Percentiles rank a stretch among this genome's conserved stretches.
Conservation (phyloP, 257 asterid species). For the Solanum medicagineum region DNA sequence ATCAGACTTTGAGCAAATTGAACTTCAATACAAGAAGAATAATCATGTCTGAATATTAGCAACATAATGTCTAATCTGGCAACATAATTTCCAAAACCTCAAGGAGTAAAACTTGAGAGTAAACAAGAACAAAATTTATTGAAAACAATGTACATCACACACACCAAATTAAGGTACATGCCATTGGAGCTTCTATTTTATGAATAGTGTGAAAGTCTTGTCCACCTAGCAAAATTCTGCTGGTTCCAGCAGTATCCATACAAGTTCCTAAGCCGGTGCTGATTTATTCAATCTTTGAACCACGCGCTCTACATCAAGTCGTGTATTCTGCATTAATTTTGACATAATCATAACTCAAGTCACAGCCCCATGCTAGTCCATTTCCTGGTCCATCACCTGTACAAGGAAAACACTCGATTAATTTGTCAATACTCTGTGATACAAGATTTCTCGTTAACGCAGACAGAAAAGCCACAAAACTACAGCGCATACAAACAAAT, state of each 20-base stretch:
- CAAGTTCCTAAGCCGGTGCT: not conserved
- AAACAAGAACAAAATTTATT: not conserved
- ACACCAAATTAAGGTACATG: not conserved
- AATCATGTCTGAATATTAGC: not conserved
- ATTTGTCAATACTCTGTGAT: not conserved
- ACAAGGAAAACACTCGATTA: not conserved
- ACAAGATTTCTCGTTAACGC: not conserved
- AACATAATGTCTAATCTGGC: not conserved
- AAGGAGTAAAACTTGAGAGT: not conserved
- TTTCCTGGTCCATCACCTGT: slow-evolving; percentile 74
- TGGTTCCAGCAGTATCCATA: not conserved
- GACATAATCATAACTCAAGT: slow-evolving; percentile 85
- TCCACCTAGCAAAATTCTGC: not conserved
- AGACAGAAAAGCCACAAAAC: not conserved
- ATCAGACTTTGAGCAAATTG: not conserved
- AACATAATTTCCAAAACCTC: not conserved
- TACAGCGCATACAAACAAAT: not conserved
- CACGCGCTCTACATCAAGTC: not conserved
- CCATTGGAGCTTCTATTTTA: not conserved
- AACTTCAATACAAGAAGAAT: not conserved
- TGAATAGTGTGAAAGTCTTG: not conserved
- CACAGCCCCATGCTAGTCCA: slow-evolving; percentile 96
- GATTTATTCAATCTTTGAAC: not conserved
- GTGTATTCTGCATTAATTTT: slow-evolving; percentile 91
- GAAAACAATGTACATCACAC: not conserved